Conservation (phyloP, 2,329 filamentous ascomycete species). For the Chaetomiaceae sp. region DNA sequence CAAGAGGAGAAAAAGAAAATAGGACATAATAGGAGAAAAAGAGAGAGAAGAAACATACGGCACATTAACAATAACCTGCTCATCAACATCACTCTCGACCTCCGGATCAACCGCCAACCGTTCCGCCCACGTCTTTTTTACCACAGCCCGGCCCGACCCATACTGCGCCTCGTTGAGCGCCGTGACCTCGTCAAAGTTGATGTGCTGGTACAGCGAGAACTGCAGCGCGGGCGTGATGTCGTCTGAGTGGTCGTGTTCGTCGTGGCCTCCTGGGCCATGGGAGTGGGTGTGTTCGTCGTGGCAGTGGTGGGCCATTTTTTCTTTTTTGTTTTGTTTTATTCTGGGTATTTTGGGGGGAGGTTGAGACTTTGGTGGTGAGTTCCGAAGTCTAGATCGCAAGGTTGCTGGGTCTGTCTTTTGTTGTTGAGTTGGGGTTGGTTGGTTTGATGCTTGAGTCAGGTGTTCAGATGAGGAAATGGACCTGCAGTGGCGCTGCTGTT, state of each 20-base stretch:
- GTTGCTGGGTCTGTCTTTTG: no score
- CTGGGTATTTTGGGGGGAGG: no score
- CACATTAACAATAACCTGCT: constrained; percentile 88
- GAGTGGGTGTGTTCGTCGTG: constrained; percentile 43
- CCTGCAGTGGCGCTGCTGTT: not conserved
- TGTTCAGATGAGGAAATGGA: not conserved
- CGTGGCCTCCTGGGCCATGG: constrained; percentile 56
- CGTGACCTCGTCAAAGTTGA: constrained; percentile 78
- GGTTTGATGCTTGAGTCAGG: not conserved
- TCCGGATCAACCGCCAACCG: constrained; percentile 66
- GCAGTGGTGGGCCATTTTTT: constrained; percentile 37
- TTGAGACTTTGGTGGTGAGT: not conserved
- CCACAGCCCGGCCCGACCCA: constrained; percentile 65
- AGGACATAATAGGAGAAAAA: constrained; percentile 19
- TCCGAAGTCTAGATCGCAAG: no score
- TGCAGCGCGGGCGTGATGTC: constrained; percentile 90
- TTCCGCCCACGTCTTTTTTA: constrained; percentile 89
- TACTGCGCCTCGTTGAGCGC: constrained; percentile 76
- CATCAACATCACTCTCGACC: constrained; percentile 80
- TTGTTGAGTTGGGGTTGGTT: not conserved
- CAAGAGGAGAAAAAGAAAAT: constrained; percentile 28
- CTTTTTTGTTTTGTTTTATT: not conserved
- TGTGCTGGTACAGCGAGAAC: constrained; percentile 83
- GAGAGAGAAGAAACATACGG: constrained; percentile 54
- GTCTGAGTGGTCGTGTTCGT: constrained; percentile 84